Evolutionary conservation across 306 rosid species (phyloP), one percentile per base, ranked within the genome.

Genomic region (Trichosanthes truncata): DNA sequence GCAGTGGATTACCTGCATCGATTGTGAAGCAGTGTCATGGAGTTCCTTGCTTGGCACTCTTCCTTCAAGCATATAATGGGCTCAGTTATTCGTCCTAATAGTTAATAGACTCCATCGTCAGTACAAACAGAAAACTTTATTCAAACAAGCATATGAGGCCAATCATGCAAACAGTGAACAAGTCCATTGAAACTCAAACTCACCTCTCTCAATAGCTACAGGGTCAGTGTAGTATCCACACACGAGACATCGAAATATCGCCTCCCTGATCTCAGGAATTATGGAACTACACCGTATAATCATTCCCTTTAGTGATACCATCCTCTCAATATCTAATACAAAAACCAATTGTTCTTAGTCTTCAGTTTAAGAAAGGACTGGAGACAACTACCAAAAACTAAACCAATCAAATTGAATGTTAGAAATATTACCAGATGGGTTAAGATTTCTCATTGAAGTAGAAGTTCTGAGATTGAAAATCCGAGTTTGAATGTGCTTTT

Each of bases 241-340:
- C 56, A 91, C 96, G 4, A 95, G 92, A 83, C 99, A 95, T 85
- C 99, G 87, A 80, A 95, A 95, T 87, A 91, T 81, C n/a, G 96
- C 99, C 85, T 95, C 97, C 87, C 97, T 86, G 20, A 95, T 93
- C 84, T 95, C 99, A 0, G 99, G 99, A 80, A 95, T 95, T 78
- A 95, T 88, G 15, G 97, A 88, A 80, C 99, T 93, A 45, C 91
- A 86, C 31, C 97, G 86, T 51, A 95, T 95, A 65, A 95, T 85
- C 99, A 93, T 95, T 65, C 99, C 99, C 82, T 93, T 95, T 86
- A 93, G 9, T 0, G 97, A 95, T 40, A 95, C 87, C 97, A 95
- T 95, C 88, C 99, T 90, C 90, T 95, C 99, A 82, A 95, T 89
- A 81, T 95, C 99, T 95, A 63, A 26, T 17, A 80, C 73, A 1